Conservation (phyloP, 768 basidiomycete genomes). For the Serendipita vermifera region DNA sequence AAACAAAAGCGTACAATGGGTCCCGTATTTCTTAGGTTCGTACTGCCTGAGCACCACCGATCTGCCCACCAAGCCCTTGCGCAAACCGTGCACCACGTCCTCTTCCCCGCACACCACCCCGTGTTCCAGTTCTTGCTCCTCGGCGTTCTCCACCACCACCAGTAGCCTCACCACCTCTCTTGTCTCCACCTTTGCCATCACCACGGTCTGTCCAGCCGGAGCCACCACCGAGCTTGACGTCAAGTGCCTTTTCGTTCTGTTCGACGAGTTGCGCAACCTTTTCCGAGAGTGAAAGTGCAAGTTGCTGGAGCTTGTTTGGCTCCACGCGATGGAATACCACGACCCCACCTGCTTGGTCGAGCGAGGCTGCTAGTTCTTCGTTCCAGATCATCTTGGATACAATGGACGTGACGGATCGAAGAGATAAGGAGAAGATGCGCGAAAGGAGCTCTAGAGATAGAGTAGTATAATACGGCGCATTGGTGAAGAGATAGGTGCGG, state of each 20-base stretch:
- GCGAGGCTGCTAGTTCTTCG: conserved; percentile 83
- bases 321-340: conserved; percentile 91
- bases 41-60: conserved; percentile 9
- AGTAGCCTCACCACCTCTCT: conserved; percentile 9
- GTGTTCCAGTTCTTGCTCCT: conserved; percentile 35
- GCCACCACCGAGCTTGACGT: conserved; percentile 60
- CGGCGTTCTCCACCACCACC: conserved; percentile 55
- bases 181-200: conserved; percentile 14
- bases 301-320: conserved; percentile 72
- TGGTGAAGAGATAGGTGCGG: conserved; percentile 96
- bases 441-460: conserved; percentile 81
- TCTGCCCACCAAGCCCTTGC: conserved; percentile 49
- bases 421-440: conserved; percentile 71
- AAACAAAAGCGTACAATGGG: neutral
- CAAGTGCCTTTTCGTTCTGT: conserved; percentile 81
- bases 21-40: neutral
- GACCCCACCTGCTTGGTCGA: conserved; percentile 82
- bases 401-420: conserved; percentile 72
- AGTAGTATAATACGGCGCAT: conserved; percentile 84
- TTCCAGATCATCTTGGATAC: conserved; percentile 99
- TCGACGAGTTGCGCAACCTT: conserved; percentile 77
- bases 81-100: conserved; percentile 72
- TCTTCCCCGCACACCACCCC: conserved; percentile 47
- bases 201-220: conserved; percentile 48
- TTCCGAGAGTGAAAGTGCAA: conserved; percentile 82